Evolutionary conservation across 2,329 filamentous ascomycete species (phyloP).

Genomic region (Shiraia bambusicola): DNA sequence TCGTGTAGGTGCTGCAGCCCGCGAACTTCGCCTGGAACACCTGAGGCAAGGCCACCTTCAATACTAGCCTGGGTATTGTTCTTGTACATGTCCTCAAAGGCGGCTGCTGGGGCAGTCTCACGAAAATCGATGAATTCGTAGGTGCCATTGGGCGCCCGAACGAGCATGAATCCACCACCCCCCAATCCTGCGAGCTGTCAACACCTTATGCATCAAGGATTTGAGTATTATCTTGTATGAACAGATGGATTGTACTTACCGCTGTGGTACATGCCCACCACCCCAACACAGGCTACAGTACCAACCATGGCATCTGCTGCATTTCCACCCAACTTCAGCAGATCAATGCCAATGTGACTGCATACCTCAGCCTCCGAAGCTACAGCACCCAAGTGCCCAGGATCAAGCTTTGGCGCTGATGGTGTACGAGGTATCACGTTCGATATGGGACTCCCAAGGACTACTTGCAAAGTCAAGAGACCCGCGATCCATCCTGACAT

Average conservation of each 20-base stretch:
- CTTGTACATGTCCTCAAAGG: conserved; percentile 81
- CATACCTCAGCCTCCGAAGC: conserved; percentile 50
- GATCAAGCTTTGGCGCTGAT: conserved; percentile 16
- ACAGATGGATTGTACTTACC: conserved; percentile 22
- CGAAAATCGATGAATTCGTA: conserved; percentile 90
- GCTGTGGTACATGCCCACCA: conserved; percentile 52
- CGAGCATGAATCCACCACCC: conserved; percentile 86
- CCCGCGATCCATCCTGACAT: conserved; percentile 25
- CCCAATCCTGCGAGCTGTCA: conserved; percentile 65
- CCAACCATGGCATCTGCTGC: conserved; percentile 54
- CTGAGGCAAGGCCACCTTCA: conserved; percentile 67
- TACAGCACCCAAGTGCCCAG: conserved; percentile 46
- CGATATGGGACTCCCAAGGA: conserved; percentile 27
- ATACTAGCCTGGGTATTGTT: conserved; percentile 68
- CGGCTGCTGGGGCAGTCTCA: conserved; percentile 81
- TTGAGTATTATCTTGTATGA: neutral
- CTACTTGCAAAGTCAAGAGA: conserved; percentile 31
- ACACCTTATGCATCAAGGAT: neutral
- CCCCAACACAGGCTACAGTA: conserved; percentile 51
- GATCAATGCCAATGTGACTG: conserved; percentile 49
- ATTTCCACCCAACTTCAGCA: conserved; percentile 54
- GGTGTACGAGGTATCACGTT: conserved; percentile 8
- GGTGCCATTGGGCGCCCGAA: conserved; percentile 69
- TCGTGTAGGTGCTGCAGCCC: conserved; percentile 78
- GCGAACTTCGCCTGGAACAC: conserved; percentile 72